These are phyloP conservation scores for Talaromyces pinophilus DNA, from an alignment of 2,329 filamentous ascomycete genomes.

Conservation along the genomic window DNA sequence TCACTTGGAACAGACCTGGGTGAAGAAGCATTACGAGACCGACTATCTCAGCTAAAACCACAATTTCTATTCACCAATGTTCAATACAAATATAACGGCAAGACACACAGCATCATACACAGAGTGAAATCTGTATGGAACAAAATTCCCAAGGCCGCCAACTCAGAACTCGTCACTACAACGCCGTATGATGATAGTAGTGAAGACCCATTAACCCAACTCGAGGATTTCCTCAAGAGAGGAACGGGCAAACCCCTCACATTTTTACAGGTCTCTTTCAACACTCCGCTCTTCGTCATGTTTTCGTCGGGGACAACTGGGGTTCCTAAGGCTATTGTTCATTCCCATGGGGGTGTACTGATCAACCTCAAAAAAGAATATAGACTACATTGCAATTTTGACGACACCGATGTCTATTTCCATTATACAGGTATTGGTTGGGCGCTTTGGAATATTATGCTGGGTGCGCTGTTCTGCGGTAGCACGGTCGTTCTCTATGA, in stretches of 20 bases:
- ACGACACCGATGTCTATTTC: slow-evolving; percentile 43
- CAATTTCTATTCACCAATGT: neutral
- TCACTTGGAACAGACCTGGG: slow-evolving; percentile 1
- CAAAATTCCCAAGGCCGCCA: slow-evolving; percentile 1
- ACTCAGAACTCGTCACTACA: slow-evolving; percentile 8
- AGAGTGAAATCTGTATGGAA: slow-evolving; percentile 10
- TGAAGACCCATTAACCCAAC: neutral
- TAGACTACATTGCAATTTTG: slow-evolving; percentile 47
- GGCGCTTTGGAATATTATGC: slow-evolving; percentile 52
- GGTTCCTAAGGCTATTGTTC: slow-evolving; percentile 50
- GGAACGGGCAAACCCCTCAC: neutral
- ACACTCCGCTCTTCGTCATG: slow-evolving; percentile 47
- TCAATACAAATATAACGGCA: slow-evolving; percentile 13
- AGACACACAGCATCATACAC: neutral
- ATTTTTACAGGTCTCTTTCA: slow-evolving; percentile 33
- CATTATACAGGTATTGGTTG: slow-evolving; percentile 52
- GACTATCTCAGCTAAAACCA: slow-evolving; percentile 2
- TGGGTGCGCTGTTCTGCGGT: slow-evolving; percentile 46
- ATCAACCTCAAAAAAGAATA: slow-evolving; percentile 49
- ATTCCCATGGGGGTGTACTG: slow-evolving; percentile 44
- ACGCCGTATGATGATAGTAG: neutral
- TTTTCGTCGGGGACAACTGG: slow-evolving; percentile 50
- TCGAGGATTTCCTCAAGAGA: neutral
- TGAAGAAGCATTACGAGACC: slow-evolving; percentile 7
- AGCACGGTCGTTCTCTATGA: slow-evolving; percentile 48